A percentile compares a stretch with the other conserved stretches of the same genome.
phyloP scores from a whole-genome alignment of 257 asterid genomes.

The Salvia hispanica region DNA sequence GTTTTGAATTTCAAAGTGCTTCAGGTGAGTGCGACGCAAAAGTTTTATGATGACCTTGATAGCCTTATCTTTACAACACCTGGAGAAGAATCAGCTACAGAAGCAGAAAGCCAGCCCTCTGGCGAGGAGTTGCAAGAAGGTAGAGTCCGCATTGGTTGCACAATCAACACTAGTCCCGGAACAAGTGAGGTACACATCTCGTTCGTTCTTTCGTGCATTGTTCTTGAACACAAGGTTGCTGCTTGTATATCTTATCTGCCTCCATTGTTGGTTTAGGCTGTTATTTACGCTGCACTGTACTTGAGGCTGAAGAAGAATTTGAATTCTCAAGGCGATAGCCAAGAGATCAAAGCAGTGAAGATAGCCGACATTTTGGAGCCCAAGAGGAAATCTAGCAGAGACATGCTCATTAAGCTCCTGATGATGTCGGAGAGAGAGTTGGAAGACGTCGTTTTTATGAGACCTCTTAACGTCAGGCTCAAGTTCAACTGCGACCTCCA shows the following conservation, averaged over 20 bases:
- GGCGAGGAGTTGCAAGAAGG: slow-evolving; percentile 47
- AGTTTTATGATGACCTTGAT: slow-evolving; percentile 80
- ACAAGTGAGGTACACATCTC: slow-evolving; percentile 71
- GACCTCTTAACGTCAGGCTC: slow-evolving; percentile 71
- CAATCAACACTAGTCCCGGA: slow-evolving; percentile 87
- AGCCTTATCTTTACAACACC: slow-evolving; percentile 46
- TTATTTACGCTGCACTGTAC: slow-evolving; percentile 71
- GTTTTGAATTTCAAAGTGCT: slow-evolving; percentile 28
- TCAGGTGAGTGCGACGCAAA: slow-evolving; percentile 78
- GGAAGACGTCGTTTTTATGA: slow-evolving; percentile 56
- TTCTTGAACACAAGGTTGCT: not conserved
- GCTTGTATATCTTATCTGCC: not conserved
- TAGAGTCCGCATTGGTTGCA: slow-evolving; percentile 57
- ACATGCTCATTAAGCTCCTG: slow-evolving; percentile 48
- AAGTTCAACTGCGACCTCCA: slow-evolving; percentile 58
- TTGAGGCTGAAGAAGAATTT: slow-evolving; percentile 56
- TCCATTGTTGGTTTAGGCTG: slow-evolving; percentile 43
- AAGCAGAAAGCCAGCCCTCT: slow-evolving; percentile 33
- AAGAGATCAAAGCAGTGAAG: slow-evolving; percentile 43
- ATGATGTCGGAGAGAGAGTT: slow-evolving; percentile 50
- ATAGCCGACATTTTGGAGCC: slow-evolving; percentile 65
- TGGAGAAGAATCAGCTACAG: slow-evolving; percentile 40
- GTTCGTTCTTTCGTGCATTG: no score
- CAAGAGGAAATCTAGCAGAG: slow-evolving; percentile 38
- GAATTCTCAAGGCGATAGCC: not conserved